Evolutionary conservation across 179 eudicot species (phyloP), one percentile per base, ranked within the genome.

Genomic region (Nepenthes alata): DNA sequence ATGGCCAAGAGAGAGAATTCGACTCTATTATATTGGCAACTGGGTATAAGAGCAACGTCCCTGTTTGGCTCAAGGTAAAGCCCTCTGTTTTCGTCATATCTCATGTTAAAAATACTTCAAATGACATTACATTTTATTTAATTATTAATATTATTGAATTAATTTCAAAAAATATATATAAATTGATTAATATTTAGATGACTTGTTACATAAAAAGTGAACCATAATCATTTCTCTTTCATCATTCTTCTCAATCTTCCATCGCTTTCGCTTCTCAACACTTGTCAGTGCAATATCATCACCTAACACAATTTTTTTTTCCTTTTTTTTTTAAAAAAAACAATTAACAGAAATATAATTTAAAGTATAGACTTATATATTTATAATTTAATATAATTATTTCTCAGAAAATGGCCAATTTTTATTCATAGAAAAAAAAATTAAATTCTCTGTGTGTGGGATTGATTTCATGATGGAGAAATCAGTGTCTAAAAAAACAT

Each of bases 41-140:
- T 47, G 97, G 97, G 7, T 91, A 91, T 71, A 91, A 79, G 75
- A 88, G 96, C 77, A 91, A 85, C 63, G 97, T 91, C 35, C 91
- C 95, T 49, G 64, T 49, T 67, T 91, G 98, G 98, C 96, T 91
- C 71, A 91, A 88, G 96, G 97, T 91, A 67, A 60, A 60, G 11
- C 15, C 2, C 4, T 34, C 58, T 34, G 14, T 14, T 53, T 53
- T 11, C 12, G 12, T 14, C 55, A 1, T 25, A 25, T 25, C 25
- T 25, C 25, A 25, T 25, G 25, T 25, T 25, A 25, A 25, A 25
- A 25, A 25, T 25, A 25, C 25, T 25, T 25, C 1, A 25, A 25
- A 25, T 25, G 1, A 25, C 25, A 25, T 25, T 25, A 25, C 25
- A 25, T 16, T 16, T 16, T 16, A 16, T 10, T 11, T 50, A 3